Conservation (phyloP, 441 rosid species). For the Corymbia calophylla region DNA sequence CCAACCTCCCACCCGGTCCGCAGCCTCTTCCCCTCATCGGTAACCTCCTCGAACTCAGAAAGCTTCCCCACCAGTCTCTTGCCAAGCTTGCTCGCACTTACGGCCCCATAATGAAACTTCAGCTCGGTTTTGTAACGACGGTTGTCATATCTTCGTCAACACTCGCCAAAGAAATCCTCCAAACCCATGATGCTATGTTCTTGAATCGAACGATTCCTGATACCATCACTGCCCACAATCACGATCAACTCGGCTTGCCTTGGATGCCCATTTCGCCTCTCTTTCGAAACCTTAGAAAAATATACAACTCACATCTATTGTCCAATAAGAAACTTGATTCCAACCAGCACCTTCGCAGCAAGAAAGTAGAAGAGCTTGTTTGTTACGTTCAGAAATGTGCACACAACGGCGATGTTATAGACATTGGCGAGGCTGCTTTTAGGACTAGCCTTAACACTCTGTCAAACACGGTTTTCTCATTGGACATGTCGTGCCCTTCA, state of each 20-base stretch:
- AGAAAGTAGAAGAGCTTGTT: not conserved
- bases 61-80: not conserved
- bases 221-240: not conserved
- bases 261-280: not conserved
- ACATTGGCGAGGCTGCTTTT: not conserved
- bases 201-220: not conserved
- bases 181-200: not conserved
- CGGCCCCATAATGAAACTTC: constrained; percentile 4
- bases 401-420: not conserved
- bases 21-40: not conserved
- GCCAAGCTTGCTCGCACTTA: not conserved
- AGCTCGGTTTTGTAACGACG: not conserved
- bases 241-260: not conserved
- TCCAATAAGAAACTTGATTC: not conserved
- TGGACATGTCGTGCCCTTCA: not conserved
- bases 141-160: not conserved
- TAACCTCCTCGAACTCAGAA: not conserved
- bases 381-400: not conserved
- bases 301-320: not conserved
- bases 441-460: not conserved
- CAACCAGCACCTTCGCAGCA: not conserved
- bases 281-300: not conserved
- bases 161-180: not conserved
- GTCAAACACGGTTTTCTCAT: not conserved
- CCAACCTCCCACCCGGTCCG: constrained; percentile 1